Evolutionary conservation across 129 eudicot species (phyloP), one percentile per base, ranked within the genome.

Genomic region (Chrysanthemum lavandulifolium): DNA sequence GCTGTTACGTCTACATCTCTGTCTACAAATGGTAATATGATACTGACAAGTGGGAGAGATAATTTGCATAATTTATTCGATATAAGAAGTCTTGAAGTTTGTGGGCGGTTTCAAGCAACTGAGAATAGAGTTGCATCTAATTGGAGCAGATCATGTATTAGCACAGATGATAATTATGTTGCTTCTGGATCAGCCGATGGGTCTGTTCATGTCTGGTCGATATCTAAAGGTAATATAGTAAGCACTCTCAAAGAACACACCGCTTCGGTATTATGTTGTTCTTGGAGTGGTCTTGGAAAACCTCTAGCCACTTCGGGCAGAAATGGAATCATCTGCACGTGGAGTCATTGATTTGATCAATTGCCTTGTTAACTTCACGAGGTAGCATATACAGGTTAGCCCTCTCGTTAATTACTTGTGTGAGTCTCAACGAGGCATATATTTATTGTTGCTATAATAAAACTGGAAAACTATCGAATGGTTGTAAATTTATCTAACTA

Each of bases 171-270:
- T 45, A 80, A 69, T 74, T 91, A 88, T 36, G 89, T 88, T 56
- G 96, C 96, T 62, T 92, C 90, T 33, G 92, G 97, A 14, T 86
- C 96, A 23, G 86, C 73, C 1, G 92, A 88, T 82, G 92, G 96
- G 57, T 88, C 84, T 2, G 88, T 91, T 4, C 68, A 82, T 61
- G 81, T 91, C 31, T 88, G 96, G 92, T 91, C 97, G 0, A 75
- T 86, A 31, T 71, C 82, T 59, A 81, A 82, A 65, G 88, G 81
- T 6, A 78, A 72, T 52, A 68, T 91, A 6, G 96, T 88, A 5
- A 80, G 87, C 78, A 87, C 86, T 51, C 65, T 86, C 3, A 91
- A 91, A 73, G 96, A 91, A 78, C 92, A 91, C 68, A 77, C 75
- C 2, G 57, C 87, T 36, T 71, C 97, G 4, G 92, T 91, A 66